A percentile compares a stretch with the other conserved stretches of the same genome.
These are phyloP conservation scores for Wickerhamia fluorescens DNA, from an alignment of 805 yeast genomes.

Conservation along the genomic window DNA sequence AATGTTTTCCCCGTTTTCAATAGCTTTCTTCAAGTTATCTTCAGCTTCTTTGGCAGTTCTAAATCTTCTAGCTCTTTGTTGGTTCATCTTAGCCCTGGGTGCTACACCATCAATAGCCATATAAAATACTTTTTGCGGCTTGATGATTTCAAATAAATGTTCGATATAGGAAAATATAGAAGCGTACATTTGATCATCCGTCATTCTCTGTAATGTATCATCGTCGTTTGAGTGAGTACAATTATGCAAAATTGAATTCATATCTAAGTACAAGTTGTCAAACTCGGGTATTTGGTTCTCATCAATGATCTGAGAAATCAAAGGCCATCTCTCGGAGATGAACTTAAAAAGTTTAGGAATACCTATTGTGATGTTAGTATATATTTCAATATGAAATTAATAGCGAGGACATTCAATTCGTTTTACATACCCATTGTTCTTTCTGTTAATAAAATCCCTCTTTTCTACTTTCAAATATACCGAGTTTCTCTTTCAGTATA, in stretches of 20 bases:
- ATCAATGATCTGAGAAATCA: conserved; percentile 73
- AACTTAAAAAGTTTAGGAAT: conserved; percentile 95
- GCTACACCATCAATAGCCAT: conserved; percentile 99
- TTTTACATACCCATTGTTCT: not conserved
- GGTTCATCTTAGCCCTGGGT: conserved; percentile 97
- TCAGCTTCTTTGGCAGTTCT: conserved; percentile 93
- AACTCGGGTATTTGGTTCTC: conserved; percentile 84
- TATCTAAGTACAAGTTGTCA: conserved; percentile 90
- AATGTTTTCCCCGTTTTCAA: conserved; percentile 61
- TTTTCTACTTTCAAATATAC: no score
- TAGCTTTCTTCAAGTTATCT: conserved; percentile 64
- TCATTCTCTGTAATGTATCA: conserved; percentile 52
- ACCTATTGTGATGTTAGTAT: conserved; percentile 37
- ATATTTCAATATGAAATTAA: not conserved
- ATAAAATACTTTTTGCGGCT: conserved; percentile 79
- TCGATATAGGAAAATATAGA: conserved; percentile 94
- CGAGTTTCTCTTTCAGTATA: no score
- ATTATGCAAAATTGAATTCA: conserved; percentile 92
- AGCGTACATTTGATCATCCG: conserved; percentile 88
- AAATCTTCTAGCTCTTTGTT: conserved; percentile 93
- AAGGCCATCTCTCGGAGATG: conserved; percentile 98
- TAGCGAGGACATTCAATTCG: not conserved
- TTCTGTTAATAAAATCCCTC: no score
- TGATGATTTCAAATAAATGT: conserved; percentile 80
- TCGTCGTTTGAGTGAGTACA: conserved; percentile 84